phyloP scores from a whole-genome alignment of 2,329 filamentous ascomycete species.

The Aureobasidium sp. region DNA sequence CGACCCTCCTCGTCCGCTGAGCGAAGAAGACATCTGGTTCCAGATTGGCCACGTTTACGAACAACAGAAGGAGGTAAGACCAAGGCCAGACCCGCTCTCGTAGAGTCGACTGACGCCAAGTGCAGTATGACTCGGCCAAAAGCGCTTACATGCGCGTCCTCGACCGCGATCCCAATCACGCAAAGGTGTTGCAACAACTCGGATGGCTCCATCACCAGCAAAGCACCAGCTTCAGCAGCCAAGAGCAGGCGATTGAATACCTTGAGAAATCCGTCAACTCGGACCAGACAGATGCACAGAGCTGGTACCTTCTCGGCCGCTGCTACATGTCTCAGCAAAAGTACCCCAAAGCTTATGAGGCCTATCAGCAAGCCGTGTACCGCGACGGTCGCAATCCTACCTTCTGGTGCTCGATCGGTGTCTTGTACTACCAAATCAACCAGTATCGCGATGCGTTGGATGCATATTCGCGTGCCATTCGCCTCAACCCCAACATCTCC shows the following conservation, averaged over 20 bases:
- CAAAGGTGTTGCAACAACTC: constrained; percentile 95
- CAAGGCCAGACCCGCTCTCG: neutral
- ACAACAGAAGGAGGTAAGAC: constrained; percentile 91
- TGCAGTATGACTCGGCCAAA: constrained; percentile 86
- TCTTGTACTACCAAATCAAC: constrained; percentile 99
- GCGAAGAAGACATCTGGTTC: constrained; percentile 99
- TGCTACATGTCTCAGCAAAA: constrained; percentile 99
- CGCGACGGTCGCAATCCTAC: constrained; percentile 95
- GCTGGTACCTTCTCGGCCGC: constrained; percentile 94
- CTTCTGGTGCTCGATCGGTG: constrained; percentile 99
- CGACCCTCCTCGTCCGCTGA: constrained; percentile 83
- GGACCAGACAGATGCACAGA: constrained; percentile 91
- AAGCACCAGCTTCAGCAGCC: constrained; percentile 81
- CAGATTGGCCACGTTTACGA: constrained; percentile 98
- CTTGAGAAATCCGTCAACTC: constrained; percentile 92
- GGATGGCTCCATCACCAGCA: constrained; percentile 98
- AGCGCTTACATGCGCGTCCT: constrained; percentile 86
- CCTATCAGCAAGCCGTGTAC: constrained; percentile 97
- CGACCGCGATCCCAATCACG: constrained; percentile 89
- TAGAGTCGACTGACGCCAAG: constrained; percentile 24
- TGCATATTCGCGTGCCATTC: constrained; percentile 93
- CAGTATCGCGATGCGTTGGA: constrained; percentile 97
- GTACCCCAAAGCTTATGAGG: constrained; percentile 96
- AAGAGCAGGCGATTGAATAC: constrained; percentile 95
- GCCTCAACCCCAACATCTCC: constrained; percentile 94